Evolutionary conservation across 78 protist genomes (phyloP), one percentile per base, ranked within the genome.

Genomic region (Dictyostelium purpureum): DNA sequence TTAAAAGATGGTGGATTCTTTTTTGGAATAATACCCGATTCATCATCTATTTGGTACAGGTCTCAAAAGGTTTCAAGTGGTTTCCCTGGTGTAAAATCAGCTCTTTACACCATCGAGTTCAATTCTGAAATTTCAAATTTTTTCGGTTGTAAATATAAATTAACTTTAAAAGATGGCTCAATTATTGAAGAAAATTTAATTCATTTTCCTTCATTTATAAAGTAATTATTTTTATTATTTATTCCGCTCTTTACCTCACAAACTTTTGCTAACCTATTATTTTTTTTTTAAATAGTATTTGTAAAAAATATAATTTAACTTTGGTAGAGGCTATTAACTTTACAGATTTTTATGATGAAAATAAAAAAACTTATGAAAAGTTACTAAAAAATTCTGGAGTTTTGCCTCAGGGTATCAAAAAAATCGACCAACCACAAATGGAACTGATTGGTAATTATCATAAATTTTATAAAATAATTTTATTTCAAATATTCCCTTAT

Each of bases 11-110:
- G 94, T 54, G 94, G 94, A 3, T 90, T 54, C 31, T 90, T 90
- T 56, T 90, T 90, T 76, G 94, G 94, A 0, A 79, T 90, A 45
- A 73, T 90, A 19, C 94, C 94, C 24, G 94, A 90, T 47, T 90
- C 94, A 1, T 90, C 94, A 0, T 54, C 94, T 4, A 79, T 90
- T 35, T 90, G 94, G 94, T 79, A 90, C 21, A 77, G 75, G 19
- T 75, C 89, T 38, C 94, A 90, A 69, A 73, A 57, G 11, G 90
- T 51, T 26, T 24, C 69, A 7, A 37, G 71, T 52, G 90, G 90
- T 54, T 59, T 82, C 33, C 90, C 87, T 16, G 14, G 49, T 26
- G 52, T 82, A 2, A 82, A 82, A 70, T 83, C 90, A 43, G 24
- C 70, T 19, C 56, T 83, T 11, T 83, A 71, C 61, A 83, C 24